Evolutionary conservation across 768 basidiomycete genomes (phyloP).

Genomic region (Fomitopsis pulvina): DNA sequence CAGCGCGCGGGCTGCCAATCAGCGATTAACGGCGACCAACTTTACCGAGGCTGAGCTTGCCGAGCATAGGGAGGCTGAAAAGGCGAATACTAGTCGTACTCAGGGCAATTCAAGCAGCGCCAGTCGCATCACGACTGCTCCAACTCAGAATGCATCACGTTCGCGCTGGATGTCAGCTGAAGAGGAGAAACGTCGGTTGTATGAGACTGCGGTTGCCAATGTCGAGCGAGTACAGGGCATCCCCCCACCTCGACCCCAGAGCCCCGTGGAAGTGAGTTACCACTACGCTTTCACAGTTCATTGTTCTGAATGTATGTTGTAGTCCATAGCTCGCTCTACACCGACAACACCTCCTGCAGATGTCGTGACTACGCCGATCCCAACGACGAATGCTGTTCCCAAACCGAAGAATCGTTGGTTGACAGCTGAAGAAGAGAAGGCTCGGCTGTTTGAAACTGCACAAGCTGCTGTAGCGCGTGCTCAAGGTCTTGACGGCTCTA

Average conservation of each 20-base stretch:
- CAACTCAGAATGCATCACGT: not conserved
- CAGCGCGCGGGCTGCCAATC: slow-evolving; percentile 11
- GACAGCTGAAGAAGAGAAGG: slow-evolving; percentile 73
- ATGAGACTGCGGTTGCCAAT: slow-evolving; percentile 33
- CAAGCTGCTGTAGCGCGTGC: slow-evolving; percentile 57
- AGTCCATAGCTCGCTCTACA: not conserved
- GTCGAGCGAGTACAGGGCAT: slow-evolving; percentile 34
- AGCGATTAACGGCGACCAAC: slow-evolving; percentile 38
- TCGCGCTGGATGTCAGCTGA: slow-evolving; percentile 29
- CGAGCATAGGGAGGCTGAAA: slow-evolving; percentile 36
- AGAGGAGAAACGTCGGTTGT: slow-evolving; percentile 37
- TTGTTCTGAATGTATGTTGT: not conserved
- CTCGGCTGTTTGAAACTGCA: slow-evolving; percentile 60
- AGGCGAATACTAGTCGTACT: not conserved
- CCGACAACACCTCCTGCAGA: not conserved
- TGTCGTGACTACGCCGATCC: not conserved
- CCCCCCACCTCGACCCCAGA: slow-evolving; percentile 19
- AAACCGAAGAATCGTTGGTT: slow-evolving; percentile 37
- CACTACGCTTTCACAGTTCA: not conserved
- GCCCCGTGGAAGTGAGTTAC: slow-evolving; percentile 17
- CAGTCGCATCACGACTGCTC: not conserved
- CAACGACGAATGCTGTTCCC: slow-evolving; percentile 1
- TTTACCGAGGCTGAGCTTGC: slow-evolving; percentile 29
- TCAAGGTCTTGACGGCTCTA: slow-evolving; percentile 36
- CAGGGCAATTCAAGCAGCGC: not conserved